Percentiles rank a stretch among this genome's conserved stretches.
phyloP scores from a whole-genome alignment of 2,329 filamentous ascomycete species.

The Colletotrichum cordylinicola region DNA sequence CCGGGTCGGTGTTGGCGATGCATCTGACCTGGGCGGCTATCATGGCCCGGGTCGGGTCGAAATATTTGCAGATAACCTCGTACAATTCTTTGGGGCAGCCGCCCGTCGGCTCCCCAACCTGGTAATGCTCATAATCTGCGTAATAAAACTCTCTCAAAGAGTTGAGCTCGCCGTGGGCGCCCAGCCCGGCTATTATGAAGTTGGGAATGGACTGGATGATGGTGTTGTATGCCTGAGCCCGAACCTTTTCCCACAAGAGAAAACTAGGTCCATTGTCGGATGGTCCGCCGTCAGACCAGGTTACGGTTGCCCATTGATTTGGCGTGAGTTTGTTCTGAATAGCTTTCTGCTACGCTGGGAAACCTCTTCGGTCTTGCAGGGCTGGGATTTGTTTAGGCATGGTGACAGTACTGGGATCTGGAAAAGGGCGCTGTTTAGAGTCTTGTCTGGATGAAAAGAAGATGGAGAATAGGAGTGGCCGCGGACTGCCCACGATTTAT shows the following conservation, averaged over 20 bases:
- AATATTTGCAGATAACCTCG: background rate
- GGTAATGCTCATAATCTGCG: background rate
- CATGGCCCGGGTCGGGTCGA: background rate
- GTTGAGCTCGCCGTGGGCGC: background rate
- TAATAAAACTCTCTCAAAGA: fast-evolving
- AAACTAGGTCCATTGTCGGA: fast-evolving
- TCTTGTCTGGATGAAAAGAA: background rate
- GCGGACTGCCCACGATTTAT: background rate
- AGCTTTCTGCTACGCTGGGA: background rate
- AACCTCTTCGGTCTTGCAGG: fast-evolving
- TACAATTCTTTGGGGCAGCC: background rate
- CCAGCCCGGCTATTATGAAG: fast-evolving
- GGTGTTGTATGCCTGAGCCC: background rate
- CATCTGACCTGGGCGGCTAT: background rate
- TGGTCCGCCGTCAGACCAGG: background rate
- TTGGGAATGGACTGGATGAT: background rate
- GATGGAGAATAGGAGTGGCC: background rate
- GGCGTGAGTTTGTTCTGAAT: fast-evolving
- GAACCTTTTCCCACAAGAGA: background rate
- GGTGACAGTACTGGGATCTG: background rate
- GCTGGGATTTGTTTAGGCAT: fast-evolving
- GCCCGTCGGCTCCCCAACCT: no score
- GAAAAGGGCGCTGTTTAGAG: background rate
- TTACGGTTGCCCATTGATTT: fast-evolving
- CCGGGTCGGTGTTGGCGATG: background rate